Base-by-base conservation (phyloP, 495 filamentous ascomycete species). In the Talaromyces nanjingensis region DNA sequence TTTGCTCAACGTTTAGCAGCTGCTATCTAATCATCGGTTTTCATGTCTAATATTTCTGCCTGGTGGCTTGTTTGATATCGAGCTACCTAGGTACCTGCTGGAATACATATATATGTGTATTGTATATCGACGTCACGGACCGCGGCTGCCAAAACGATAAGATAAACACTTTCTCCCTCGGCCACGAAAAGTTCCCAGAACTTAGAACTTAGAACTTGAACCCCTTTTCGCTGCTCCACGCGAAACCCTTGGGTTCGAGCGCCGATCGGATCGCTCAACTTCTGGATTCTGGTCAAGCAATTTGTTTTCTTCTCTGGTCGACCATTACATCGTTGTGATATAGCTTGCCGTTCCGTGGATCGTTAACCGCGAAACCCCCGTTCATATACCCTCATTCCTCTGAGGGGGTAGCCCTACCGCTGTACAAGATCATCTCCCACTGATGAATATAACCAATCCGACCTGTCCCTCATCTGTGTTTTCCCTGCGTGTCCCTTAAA, bases 211-310 rank as follows among this genome's bases (percentile, higher is more conserved):
- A 49, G 45, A 49, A 14, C 53, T 20, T 22, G 45, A 49, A 14
- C 53, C 27, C 53, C 53, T 56, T 56, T 56, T 29, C 24, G 6
- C 27, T 56, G 22, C 53, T 56, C 53, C 53, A 56, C 53, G 53
- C 53, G 24, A 29, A 8, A 16, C 45, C 18, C 45, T 49, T 49
- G 5, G 45, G n/a, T 6, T 49, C 45, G 45, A 18, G n/a, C 45
- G 45, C 18, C 45, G 45, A 20, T 49, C 45, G 45, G n/a, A 9
- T 49, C 45, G 45, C 16, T 49, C 18, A 7, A 49, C 16, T 20
- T 20, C 45, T 3, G 18, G 8, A 16, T 9, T 49, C 45, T 8
- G 4, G 45, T 8, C 6, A 49, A 49, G 18, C 45, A 49, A 49
- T 20, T 9, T 14, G 45, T 8, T 20, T 18, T 18, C 16, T 6